phyloP scores from a whole-genome alignment of 2,329 filamentous ascomycete species.

The Aspergillus neotritici region DNA sequence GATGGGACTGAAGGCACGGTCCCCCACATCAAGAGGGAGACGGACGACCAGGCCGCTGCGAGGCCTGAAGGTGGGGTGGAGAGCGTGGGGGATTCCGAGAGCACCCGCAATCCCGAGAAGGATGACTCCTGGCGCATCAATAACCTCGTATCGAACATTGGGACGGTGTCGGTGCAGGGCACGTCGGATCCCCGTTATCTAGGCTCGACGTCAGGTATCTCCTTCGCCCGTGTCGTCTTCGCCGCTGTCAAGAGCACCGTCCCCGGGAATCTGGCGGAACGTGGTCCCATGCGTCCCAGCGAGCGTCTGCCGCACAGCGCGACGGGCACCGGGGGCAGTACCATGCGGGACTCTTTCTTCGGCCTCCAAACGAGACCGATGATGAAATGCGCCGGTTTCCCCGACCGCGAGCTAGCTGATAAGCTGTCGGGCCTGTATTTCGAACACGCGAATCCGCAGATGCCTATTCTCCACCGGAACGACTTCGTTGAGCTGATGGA shows the following conservation, averaged over 20 bases:
- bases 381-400: constrained; percentile 80
- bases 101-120: constrained; percentile 42
- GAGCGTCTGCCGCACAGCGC: constrained; percentile 49
- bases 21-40: constrained; percentile 19
- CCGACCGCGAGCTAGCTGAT: constrained; percentile 65
- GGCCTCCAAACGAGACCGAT: constrained; percentile 87
- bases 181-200: constrained; percentile 74
- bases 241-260: constrained; percentile 80
- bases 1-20: constrained; percentile 11
- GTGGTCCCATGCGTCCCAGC: constrained; percentile 55
- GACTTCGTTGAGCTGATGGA: constrained; percentile 90
- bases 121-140: constrained; percentile 59
- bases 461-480: constrained; percentile 80
- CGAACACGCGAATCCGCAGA: constrained; percentile 92
- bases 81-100: constrained; percentile 19
- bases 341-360: constrained; percentile 94
- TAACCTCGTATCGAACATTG: constrained; percentile 63
- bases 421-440: constrained; percentile 81
- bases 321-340: constrained; percentile 58
- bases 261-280: constrained; percentile 55
- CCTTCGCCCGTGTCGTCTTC: constrained; percentile 89
- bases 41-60: constrained; percentile 9
- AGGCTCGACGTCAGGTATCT: constrained; percentile 82
- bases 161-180: constrained; percentile 72
- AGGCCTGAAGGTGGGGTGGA: constrained; percentile 16